These are phyloP conservation scores for Boletales sp. DNA, from an alignment of 768 basidiomycete genomes.

Conservation along the genomic window DNA sequence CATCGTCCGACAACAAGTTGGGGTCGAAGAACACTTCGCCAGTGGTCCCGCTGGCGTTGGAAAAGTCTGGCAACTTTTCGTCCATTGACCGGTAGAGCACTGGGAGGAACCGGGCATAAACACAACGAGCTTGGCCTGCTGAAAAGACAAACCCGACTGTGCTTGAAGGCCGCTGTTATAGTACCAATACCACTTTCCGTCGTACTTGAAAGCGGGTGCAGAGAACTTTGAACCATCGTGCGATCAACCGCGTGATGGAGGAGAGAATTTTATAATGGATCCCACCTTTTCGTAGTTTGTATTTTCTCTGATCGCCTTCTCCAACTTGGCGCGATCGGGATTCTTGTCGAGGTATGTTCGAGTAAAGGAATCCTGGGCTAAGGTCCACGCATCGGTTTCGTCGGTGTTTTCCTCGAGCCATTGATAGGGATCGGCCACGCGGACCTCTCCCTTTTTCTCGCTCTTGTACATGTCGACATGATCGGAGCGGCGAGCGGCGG, in stretches of 20 bases:
- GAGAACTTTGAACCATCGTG: conserved; percentile 46
- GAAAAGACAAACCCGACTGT: conserved; percentile 41
- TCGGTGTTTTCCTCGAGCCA: conserved; percentile 67
- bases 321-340: conserved; percentile 53
- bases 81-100: conserved; percentile 62
- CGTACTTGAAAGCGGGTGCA: conserved; percentile 55
- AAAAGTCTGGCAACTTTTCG: conserved; percentile 51
- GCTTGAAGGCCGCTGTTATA: conserved; percentile 76
- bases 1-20: conserved; percentile 69
- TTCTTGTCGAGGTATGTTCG: conserved; percentile 60
- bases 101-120: conserved; percentile 19
- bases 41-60: conserved; percentile 38
- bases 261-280: background rate
- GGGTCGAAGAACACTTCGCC: conserved; percentile 82
- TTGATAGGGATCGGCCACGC: conserved; percentile 66
- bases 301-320: conserved; percentile 53
- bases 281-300: conserved; percentile 50
- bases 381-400: conserved; percentile 65
- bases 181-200: conserved; percentile 78
- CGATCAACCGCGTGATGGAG: conserved; percentile 1
- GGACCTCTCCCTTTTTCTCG: conserved; percentile 55
- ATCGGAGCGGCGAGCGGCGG: conserved; percentile 59
- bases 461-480: conserved; percentile 69
- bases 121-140: background rate
- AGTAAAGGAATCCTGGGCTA: conserved; percentile 57